Evolutionary conservation across 2,329 filamentous ascomycete genomes (phyloP).

Genomic region (Aspergillus oerlinghausenensis): DNA sequence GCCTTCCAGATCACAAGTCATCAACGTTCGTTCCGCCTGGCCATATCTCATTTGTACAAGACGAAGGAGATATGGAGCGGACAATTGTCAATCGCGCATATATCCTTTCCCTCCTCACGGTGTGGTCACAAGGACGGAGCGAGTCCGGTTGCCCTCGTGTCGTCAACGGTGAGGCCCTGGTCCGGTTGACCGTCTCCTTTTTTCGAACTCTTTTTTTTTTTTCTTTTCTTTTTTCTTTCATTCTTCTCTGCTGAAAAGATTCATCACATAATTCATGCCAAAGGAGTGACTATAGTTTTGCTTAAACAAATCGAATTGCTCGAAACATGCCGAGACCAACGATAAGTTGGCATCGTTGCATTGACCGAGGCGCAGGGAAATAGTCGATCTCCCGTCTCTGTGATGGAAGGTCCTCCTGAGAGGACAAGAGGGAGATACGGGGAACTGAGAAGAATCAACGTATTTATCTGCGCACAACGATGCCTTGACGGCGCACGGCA

Average conservation of each 20-base stretch:
- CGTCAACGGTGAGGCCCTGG: slow-evolving; percentile 2
- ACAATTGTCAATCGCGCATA: not conserved
- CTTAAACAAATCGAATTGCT: slow-evolving; percentile 2
- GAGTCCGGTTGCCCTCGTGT: slow-evolving; percentile 13
- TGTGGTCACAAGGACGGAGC: slow-evolving; percentile 5
- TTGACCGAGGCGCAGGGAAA: not conserved
- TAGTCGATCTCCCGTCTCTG: not conserved
- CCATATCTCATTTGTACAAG: no score
- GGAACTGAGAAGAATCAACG: not conserved
- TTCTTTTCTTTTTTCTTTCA: not conserved
- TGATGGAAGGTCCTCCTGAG: not conserved
- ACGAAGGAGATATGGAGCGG: not conserved
- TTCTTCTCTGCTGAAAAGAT: not conserved
- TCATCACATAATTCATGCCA: slow-evolving; percentile 1
- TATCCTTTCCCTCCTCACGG: not conserved
- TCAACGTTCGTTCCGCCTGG: not conserved
- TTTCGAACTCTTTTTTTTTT: not conserved
- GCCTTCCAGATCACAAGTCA: not conserved
- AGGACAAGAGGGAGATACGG: not conserved
- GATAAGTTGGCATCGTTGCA: not conserved
- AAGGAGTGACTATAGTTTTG: slow-evolving; percentile 17
- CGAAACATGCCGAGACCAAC: not conserved
- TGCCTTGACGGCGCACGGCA: slow-evolving; percentile 33
- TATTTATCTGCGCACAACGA: slow-evolving; percentile 36
- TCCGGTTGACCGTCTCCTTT: slow-evolving; percentile 4